Evolutionary conservation across 2,329 filamentous ascomycete species (phyloP).

Genomic region (Paecilomyces niveus): DNA sequence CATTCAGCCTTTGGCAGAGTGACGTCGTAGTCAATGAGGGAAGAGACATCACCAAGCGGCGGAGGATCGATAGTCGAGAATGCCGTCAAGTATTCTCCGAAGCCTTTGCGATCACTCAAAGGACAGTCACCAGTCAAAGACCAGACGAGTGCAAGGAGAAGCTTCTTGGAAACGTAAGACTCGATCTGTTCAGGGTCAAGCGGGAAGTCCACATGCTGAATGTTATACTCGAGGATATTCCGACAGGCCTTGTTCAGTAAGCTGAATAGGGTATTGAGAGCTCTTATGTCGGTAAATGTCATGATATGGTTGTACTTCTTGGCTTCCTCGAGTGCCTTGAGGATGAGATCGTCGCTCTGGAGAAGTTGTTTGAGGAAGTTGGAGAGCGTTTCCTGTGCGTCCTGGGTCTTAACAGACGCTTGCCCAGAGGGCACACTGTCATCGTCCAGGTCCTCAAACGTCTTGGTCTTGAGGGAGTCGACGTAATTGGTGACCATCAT

Average conservation of each 20-base stretch:
- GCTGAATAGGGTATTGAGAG: constrained; percentile 88
- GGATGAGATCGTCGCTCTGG: constrained; percentile 71
- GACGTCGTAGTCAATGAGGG: constrained; percentile 94
- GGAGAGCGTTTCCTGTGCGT: constrained; percentile 71
- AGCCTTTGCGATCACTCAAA: constrained; percentile 75
- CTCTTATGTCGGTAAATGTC: constrained; percentile 90
- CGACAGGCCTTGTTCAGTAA: constrained; percentile 89
- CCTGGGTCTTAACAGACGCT: constrained; percentile 68
- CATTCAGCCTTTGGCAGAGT: constrained; percentile 80
- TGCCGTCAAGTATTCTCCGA: constrained; percentile 76
- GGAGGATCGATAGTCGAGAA: constrained; percentile 83
- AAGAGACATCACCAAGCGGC: constrained; percentile 66
- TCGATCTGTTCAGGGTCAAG: constrained; percentile 86
- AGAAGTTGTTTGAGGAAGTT: constrained; percentile 71
- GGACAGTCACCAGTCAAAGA: constrained; percentile 93
- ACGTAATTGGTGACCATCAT: constrained; percentile 95
- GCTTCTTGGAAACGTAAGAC: constrained; percentile 83
- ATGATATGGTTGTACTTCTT: constrained; percentile 87
- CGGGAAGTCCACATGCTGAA: constrained; percentile 88
- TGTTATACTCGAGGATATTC: constrained; percentile 91
- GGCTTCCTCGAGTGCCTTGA: constrained; percentile 68
- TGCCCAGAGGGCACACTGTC: constrained; percentile 72
- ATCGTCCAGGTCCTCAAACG: constrained; percentile 94
- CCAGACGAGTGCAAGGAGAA: constrained; percentile 89
- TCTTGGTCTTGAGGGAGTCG: constrained; percentile 68